These are phyloP conservation scores for Apophysomyces elegans DNA, from an alignment of 371 early-diverging fungal genomes.

Conservation along the genomic window DNA sequence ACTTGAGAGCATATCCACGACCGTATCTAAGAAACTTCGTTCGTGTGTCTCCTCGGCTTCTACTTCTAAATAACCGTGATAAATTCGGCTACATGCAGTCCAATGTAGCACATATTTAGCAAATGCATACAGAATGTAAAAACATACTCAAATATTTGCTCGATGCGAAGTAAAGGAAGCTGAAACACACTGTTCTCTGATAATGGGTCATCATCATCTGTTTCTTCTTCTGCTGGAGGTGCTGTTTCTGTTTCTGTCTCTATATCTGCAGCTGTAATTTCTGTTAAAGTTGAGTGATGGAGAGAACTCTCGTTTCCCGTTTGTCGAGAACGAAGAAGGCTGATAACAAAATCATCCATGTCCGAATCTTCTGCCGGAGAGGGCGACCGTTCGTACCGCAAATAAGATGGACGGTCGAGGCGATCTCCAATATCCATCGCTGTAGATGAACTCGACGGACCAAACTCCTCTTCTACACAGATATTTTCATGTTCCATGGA, in stretches of 20 bases:
- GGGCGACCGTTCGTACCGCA: too few species aligned
- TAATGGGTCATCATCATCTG: neutral
- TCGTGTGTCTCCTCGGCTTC: neutral
- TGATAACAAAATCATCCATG: too few species aligned
- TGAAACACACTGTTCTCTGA: neutral
- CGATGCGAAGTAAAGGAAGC: slow-evolving; percentile 2
- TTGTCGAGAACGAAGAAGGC: too few species aligned
- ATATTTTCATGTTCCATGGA: neutral
- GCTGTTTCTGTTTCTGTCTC: slow-evolving; percentile 22
- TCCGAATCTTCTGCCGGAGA: too few species aligned
- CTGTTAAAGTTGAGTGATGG: neutral
- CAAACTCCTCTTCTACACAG: too few species aligned
- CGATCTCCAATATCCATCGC: neutral
- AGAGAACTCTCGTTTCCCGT: too few species aligned
- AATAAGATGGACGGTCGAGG: neutral
- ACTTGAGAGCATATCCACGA: neutral
- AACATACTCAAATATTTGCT: slow-evolving; percentile 4
- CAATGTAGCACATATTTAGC: too few species aligned
- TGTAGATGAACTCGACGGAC: too few species aligned
- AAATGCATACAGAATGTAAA: neutral
- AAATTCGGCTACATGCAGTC: neutral
- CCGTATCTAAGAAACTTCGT: neutral
- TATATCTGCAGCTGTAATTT: slow-evolving; percentile 20
- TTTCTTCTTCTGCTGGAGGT: slow-evolving; percentile 13
- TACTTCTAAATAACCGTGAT: neutral